These are phyloP conservation scores for Yamadazyma nakazawae DNA, from an alignment of 805 yeast genomes.

Conservation along the genomic window DNA sequence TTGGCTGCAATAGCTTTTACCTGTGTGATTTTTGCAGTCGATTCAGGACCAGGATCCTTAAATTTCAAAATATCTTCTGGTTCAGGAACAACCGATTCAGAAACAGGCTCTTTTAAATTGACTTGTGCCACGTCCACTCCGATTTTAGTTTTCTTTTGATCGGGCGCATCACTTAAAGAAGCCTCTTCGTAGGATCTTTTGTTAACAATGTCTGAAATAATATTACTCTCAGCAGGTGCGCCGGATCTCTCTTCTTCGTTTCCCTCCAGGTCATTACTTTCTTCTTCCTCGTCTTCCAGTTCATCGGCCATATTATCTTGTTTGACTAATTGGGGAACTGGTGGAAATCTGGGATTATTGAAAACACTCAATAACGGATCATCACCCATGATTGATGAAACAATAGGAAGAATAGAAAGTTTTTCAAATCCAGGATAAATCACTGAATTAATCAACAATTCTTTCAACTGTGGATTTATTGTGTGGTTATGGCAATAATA, in stretches of 20 bases:
- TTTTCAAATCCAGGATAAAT: slow-evolving; percentile 66
- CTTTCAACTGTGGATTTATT: slow-evolving; percentile 31
- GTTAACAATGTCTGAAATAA: slow-evolving; percentile 23
- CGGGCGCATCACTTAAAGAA: slow-evolving; percentile 19
- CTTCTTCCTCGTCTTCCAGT: slow-evolving; percentile 21
- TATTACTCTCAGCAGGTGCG: background rate
- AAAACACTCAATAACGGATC: slow-evolving; percentile 56
- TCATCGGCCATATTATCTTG: slow-evolving; percentile 36
- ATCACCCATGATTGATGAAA: slow-evolving; percentile 47
- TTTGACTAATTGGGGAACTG: slow-evolving; percentile 25
- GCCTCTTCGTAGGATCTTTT: slow-evolving; percentile 3
- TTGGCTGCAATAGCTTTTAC: background rate
- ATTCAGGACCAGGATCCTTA: slow-evolving; percentile 3
- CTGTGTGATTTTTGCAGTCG: background rate
- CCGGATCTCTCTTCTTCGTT: slow-evolving; percentile 15
- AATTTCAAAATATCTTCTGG: slow-evolving; percentile 6
- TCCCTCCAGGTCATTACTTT: slow-evolving; percentile 5
- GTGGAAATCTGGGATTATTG: slow-evolving; percentile 76
- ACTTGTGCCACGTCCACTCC: slow-evolving; percentile 3
- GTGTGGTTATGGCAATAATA: slow-evolving; percentile 13
- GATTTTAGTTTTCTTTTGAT: slow-evolving; percentile 19
- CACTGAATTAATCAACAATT: slow-evolving; percentile 50
- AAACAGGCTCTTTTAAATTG: background rate
- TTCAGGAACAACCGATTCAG: background rate
- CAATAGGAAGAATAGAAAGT: slow-evolving; percentile 69